These are phyloP conservation scores for Oryza punctata DNA, from an alignment of 176 grass and related monocot genomes.

Conservation along the genomic window DNA sequence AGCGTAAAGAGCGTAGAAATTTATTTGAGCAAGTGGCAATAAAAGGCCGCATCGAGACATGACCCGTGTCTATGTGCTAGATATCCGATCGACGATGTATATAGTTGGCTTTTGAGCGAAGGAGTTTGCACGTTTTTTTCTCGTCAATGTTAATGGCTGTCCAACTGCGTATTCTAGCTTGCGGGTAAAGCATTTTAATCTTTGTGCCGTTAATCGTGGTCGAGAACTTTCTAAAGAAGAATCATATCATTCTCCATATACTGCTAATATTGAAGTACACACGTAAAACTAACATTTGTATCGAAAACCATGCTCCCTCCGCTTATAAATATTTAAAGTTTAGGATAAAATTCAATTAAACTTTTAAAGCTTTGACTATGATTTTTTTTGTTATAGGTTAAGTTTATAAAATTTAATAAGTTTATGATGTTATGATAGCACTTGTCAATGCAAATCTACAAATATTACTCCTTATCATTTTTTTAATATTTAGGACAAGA, in stretches of 20 bases:
- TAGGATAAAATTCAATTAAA: too few relatives aligned
- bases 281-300: not conserved
- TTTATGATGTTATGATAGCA: too few relatives aligned
- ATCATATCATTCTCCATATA: not conserved
- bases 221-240: not conserved
- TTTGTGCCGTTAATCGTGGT: not conserved
- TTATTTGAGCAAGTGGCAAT: slow-evolving; percentile 35
- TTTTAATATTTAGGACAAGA: too few relatives aligned
- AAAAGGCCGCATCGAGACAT: slow-evolving; percentile 33
- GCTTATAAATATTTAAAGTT: too few relatives aligned
- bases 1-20: not conserved
- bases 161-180: not conserved
- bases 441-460: too few relatives aligned
- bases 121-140: not conserved
- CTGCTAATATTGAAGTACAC: not conserved
- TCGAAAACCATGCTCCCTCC: not conserved
- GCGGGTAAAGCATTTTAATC: not conserved
- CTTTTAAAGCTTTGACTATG: too few relatives aligned
- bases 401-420: too few relatives aligned
- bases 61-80: slow-evolving; percentile 5
- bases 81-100: not conserved
- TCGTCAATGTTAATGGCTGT: not conserved
- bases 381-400: too few relatives aligned
- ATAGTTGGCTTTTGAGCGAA: not conserved
- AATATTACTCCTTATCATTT: too few relatives aligned